These are phyloP conservation scores for Cordyceps farinosa DNA, from an alignment of 2,329 filamentous ascomycete genomes.

Conservation along the genomic window DNA sequence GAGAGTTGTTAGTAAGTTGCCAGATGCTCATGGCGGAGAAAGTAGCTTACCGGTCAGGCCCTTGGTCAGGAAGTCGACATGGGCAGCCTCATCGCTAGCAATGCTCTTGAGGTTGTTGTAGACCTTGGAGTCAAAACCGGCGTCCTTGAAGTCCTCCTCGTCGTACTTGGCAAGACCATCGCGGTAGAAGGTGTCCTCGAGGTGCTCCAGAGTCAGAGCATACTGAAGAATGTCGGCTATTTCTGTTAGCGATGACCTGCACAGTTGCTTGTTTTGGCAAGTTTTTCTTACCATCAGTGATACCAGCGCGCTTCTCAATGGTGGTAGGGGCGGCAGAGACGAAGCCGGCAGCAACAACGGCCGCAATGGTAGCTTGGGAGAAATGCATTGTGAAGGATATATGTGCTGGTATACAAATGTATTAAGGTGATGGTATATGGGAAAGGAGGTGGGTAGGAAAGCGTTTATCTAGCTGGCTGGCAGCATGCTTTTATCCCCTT, in stretches of 20 bases:
- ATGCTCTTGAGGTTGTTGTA: constrained; percentile 60
- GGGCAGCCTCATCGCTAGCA: constrained; percentile 56
- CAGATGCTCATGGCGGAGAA: not conserved
- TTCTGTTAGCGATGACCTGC: constrained; percentile 17
- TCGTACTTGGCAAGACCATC: constrained; percentile 67
- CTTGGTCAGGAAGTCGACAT: constrained; percentile 33
- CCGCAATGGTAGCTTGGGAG: constrained; percentile 18
- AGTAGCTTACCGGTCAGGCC: constrained; percentile 33
- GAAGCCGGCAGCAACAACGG: constrained; percentile 19
- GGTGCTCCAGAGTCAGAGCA: constrained; percentile 70
- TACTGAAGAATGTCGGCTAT: constrained; percentile 19
- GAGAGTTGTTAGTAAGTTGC: constrained; percentile 47
- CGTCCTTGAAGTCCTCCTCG: constrained; percentile 58
- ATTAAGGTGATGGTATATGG: not conserved
- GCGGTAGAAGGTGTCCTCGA: constrained; percentile 70
- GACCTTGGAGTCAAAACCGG: constrained; percentile 54
- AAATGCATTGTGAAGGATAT: constrained; percentile 19
- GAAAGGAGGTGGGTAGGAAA: not conserved
- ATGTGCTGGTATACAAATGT: not conserved
- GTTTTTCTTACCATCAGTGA: constrained; percentile 20
- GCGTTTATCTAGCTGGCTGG: not conserved
- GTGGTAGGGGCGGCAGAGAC: constrained; percentile 19
- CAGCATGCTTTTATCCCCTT: constrained; percentile 1
- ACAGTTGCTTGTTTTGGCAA: not conserved
- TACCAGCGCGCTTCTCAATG: constrained; percentile 19